Evolutionary conservation across 257 asterid species (phyloP).

Genomic region (Lavandula angustifolia): DNA sequence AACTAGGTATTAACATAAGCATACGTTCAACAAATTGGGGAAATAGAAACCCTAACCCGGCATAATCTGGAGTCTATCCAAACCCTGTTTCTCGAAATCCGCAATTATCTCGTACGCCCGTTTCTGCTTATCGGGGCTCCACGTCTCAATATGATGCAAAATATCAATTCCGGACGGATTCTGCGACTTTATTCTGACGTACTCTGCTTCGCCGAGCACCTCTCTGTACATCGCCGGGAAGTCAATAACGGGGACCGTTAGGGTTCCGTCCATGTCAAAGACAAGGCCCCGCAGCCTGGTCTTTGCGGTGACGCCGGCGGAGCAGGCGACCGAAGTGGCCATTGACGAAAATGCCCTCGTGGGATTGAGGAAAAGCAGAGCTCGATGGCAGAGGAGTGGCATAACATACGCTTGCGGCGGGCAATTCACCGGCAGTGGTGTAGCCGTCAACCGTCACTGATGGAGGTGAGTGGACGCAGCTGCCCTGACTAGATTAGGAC

Average conservation of each 20-base stretch:
- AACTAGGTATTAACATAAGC: not conserved
- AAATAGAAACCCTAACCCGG: constrained; percentile 55
- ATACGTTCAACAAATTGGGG: not conserved
- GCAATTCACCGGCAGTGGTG: not conserved
- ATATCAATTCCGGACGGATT: constrained; percentile 85
- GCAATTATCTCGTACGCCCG: constrained; percentile 69
- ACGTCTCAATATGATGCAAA: constrained; percentile 74
- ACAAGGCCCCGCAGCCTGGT: constrained; percentile 76
- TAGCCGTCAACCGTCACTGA: not conserved
- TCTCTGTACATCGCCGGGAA: constrained; percentile 87
- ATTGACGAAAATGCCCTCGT: constrained; percentile 55
- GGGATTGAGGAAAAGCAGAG: constrained; percentile 31
- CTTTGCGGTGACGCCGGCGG: constrained; percentile 35
- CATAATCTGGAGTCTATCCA: constrained; percentile 88
- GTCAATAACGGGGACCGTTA: constrained; percentile 90
- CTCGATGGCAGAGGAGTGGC: constrained; percentile 39
- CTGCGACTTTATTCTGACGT: constrained; percentile 43
- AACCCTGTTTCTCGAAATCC: constrained; percentile 78
- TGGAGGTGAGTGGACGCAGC: constrained; percentile 8
- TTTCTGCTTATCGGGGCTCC: constrained; percentile 75
- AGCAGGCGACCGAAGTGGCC: constrained; percentile 36
- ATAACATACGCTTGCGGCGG: constrained; percentile 25
- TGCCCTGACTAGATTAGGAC: not conserved
- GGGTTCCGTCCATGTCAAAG: constrained; percentile 98
- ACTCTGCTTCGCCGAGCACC: constrained; percentile 80